Evolutionary conservation across 1,139 yeast species (phyloP), one percentile per base, ranked within the genome.

Genomic region (Geotrichum cucujoidarum): DNA sequence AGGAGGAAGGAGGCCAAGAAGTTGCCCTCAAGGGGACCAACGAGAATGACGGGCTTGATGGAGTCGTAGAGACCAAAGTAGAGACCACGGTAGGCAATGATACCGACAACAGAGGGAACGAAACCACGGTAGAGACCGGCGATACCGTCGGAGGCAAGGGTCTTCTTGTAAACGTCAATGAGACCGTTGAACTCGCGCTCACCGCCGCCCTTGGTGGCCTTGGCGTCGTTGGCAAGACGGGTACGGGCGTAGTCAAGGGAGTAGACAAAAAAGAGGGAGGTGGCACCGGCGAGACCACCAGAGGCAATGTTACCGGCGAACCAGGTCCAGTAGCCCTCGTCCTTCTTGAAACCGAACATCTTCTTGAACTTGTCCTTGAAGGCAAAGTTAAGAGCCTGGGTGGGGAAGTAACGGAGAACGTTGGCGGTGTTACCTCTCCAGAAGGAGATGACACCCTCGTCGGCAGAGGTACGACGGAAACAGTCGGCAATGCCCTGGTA

Each of bases 361-460:
- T 78, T 77, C 80, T 82, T 82, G 76, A 82, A 80, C 75, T 80
- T 80, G 72, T 82, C 89, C 77, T 81, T 82, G 84, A 82, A 82
- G 67, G 89, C 89, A 68, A 82, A 82, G 81, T 82, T 82, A 66
- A 82, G 76, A 57, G 89, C 90, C 75, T 82, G 88, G 63, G 89
- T 82, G 67, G 89, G 88, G 86, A 82, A 82, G 78, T 82, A 82
- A 73, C 89, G 81, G 70, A 82, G 77, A 59, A 82, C 89, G 75
- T 82, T 82, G 59, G 89, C 89, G 55, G 88, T 80, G 83, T 82
- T 82, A 74, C 89, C 89, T 76, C 88, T 78, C 89, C 90, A 82
- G 79, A 82, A 78, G 53, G 88, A 71, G 55, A 72, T 73, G 54
- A 80, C 62, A 72, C 89, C 89, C 74, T 82, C 89, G 56, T 80